A percentile compares a stretch with the other conserved stretches of the same genome.
Conservation (phyloP, 352 stramenopile species). For the Phytophthora syringae region DNA sequence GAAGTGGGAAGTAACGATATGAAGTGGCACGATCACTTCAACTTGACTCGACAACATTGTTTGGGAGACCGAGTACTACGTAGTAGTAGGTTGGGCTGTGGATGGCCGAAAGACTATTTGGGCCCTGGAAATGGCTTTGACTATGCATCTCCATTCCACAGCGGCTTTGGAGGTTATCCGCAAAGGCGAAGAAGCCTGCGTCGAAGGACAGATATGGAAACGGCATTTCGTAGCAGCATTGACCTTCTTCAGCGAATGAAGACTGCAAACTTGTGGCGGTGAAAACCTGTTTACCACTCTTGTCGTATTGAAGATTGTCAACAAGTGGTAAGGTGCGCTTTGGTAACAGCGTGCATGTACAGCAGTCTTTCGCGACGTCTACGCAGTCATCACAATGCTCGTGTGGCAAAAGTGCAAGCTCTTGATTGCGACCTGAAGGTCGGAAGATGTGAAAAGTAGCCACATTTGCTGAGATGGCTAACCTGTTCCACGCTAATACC, state of each 20-base stretch:
- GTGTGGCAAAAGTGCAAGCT: slow-evolving; percentile 10
- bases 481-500: too few relatives aligned
- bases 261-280: neutral
- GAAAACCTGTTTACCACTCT: neutral
- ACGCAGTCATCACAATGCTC: slow-evolving; percentile 2
- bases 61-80: too few relatives aligned
- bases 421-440: slow-evolving; percentile 26
- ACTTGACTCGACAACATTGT: neutral
- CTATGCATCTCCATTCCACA: neutral
- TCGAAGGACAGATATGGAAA: neutral
- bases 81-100: too few relatives aligned
- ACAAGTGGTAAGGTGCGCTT: neutral
- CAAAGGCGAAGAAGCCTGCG: neutral
- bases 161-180: neutral
- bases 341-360: neutral
- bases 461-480: slow-evolving; percentile 22
- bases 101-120: neutral
- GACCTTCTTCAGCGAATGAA: neutral
- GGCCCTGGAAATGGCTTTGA: too few relatives aligned
- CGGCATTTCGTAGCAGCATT: neutral
- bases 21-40: neutral
- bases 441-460: slow-evolving; percentile 16
- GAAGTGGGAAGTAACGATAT: neutral
- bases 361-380: neutral
- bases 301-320: neutral